Conservation (phyloP, 2,329 filamentous ascomycete genomes). For the Penicillium capsulatum region DNA sequence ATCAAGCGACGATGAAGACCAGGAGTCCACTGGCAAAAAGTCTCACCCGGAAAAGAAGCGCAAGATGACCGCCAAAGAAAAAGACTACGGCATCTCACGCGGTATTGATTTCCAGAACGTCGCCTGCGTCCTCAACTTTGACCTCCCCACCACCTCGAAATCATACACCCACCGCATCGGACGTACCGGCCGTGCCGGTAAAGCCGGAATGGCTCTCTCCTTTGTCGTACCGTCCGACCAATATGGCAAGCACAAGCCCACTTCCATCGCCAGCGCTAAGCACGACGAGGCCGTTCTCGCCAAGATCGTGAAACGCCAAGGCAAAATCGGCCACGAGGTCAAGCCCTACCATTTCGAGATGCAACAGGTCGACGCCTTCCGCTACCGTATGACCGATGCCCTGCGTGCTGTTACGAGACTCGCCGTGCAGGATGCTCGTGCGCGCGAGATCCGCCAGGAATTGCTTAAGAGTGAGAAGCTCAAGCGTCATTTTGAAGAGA, state of each 20-base stretch:
- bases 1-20: slow-evolving; percentile 38
- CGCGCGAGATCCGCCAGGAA: slow-evolving; percentile 81
- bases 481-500: slow-evolving; percentile 94
- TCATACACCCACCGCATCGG: slow-evolving; percentile 98
- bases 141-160: slow-evolving; percentile 80
- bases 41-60: slow-evolving; percentile 54
- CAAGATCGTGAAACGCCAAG: slow-evolving; percentile 74
- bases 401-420: slow-evolving; percentile 84
- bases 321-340: slow-evolving; percentile 72
- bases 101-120: slow-evolving; percentile 98
- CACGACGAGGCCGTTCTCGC: slow-evolving; percentile 80
- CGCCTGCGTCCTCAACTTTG: slow-evolving; percentile 92
- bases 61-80: slow-evolving; percentile 64
- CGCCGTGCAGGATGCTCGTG: slow-evolving; percentile 82
- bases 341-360: slow-evolving; percentile 94
- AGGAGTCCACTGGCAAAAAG: slow-evolving; percentile 28
- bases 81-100: slow-evolving; percentile 91
- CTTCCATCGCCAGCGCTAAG: slow-evolving; percentile 67
- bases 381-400: slow-evolving; percentile 92
- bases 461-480: slow-evolving; percentile 91
- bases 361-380: slow-evolving; percentile 86
- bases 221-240: slow-evolving; percentile 81
- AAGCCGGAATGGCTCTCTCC: slow-evolving; percentile 90
- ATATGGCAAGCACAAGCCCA: slow-evolving; percentile 86
- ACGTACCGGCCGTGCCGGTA: slow-evolving; percentile 83